A percentile compares a stretch with the other conserved stretches of the same genome.
Evolutionary conservation across 345 rosid species (phyloP).

Genomic region (Citrus reticulata): DNA sequence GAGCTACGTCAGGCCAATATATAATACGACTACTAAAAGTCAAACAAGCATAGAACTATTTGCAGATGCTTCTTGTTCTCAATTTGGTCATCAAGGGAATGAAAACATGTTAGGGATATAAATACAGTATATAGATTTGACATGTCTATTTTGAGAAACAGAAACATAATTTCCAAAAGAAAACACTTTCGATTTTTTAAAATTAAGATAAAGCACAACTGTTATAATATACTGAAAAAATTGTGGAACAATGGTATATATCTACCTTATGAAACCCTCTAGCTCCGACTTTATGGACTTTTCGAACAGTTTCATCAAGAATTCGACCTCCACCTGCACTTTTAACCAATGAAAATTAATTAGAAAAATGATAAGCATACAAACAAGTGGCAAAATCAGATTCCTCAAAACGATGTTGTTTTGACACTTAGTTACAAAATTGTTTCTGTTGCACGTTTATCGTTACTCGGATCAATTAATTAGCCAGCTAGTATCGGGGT

Average conservation of each 20-base stretch:
- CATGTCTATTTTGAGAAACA: not conserved
- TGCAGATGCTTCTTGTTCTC: not conserved
- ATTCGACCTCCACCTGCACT: conserved; percentile 61
- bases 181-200: not conserved
- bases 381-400: too few relatives aligned
- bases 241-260: not conserved
- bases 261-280: conserved; percentile 39
- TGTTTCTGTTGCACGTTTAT: too few relatives aligned
- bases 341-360: not conserved
- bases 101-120: not conserved
- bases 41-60: not conserved
- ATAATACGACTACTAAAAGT: not conserved
- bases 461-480: too few relatives aligned
- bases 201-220: too few relatives aligned
- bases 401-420: too few relatives aligned
- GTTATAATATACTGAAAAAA: not conserved
- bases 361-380: not conserved
- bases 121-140: too few relatives aligned
- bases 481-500: not conserved
- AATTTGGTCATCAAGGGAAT: not conserved
- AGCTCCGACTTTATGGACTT: conserved; percentile 40
- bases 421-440: too few relatives aligned
- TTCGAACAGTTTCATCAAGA: conserved; percentile 66
- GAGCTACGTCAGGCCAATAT: not conserved
- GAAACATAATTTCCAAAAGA: not conserved